These are phyloP conservation scores for Aspergillus funiculosus DNA, from an alignment of 495 filamentous ascomycete genomes.

Conservation along the genomic window DNA sequence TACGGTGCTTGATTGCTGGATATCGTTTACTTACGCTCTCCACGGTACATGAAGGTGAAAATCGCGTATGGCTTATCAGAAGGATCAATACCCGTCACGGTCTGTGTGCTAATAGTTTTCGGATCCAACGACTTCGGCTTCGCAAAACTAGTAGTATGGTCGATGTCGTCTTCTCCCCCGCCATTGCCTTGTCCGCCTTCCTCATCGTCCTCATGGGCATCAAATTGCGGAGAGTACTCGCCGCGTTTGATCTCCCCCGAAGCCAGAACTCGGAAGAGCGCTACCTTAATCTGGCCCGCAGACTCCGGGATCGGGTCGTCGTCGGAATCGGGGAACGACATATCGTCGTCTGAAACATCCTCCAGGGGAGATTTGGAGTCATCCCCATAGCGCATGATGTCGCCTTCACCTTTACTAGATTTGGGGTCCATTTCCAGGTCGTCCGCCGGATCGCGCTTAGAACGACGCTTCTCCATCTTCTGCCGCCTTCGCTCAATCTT, in stretches of 20 bases:
- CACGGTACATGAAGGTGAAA: conserved; percentile 97
- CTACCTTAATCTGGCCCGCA: conserved; percentile 96
- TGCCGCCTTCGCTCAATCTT: conserved; percentile 81
- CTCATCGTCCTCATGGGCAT: conserved; percentile 92
- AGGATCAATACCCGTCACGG: conserved; percentile 95
- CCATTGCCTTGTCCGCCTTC: conserved; percentile 41
- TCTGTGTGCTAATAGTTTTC: conserved; percentile 95
- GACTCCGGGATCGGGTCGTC: conserved; percentile 91
- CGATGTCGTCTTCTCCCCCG: conserved; percentile 62
- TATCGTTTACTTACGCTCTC: conserved; percentile 65
- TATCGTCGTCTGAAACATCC: conserved; percentile 61
- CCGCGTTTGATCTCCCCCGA: conserved; percentile 96
- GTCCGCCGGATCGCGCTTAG: conserved; percentile 55
- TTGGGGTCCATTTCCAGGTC: conserved; percentile 48
- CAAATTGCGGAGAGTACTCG: conserved; percentile 96
- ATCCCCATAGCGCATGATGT: conserved; percentile 70
- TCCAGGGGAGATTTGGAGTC: conserved; percentile 68
- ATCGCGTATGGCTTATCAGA: conserved; percentile 92
- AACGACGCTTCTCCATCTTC: conserved; percentile 79
- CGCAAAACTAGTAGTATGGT: conserved; percentile 98
- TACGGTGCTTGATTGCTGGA: no score
- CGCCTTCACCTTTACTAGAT: conserved; percentile 41
- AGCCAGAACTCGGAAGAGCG: conserved; percentile 89
- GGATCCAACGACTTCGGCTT: conserved; percentile 96
- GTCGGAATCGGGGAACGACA: conserved; percentile 68